Conservation (phyloP, 2,329 filamentous ascomycete genomes). For the Ustilaginoidea virens region DNA sequence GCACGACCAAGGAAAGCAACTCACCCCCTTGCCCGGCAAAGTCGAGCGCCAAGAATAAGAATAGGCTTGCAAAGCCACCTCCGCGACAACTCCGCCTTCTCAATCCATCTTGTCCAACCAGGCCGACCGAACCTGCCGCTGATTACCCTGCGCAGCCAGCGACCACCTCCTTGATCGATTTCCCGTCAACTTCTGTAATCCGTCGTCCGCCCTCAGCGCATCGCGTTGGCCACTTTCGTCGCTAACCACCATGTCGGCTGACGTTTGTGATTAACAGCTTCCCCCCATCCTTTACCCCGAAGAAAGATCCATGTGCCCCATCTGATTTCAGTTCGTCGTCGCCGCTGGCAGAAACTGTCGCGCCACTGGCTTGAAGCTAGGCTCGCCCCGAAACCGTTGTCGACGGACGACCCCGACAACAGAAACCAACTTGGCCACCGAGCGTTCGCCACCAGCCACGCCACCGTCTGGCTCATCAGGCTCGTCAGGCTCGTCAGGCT, state of each 20-base stretch:
- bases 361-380: no score
- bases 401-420: no score
- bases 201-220: constrained; percentile 1
- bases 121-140: neutral
- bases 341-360: no score
- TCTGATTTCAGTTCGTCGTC: no score
- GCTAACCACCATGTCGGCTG: constrained; percentile 4
- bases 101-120: constrained; percentile 1
- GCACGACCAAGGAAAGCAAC: no score
- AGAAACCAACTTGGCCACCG: no score
- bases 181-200: constrained; percentile 1
- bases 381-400: no score
- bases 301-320: no score
- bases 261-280: constrained; percentile 4
- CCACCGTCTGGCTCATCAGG: no score
- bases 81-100: neutral
- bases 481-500: no score
- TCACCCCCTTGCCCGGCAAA: no score
- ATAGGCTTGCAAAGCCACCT: constrained; percentile 1
- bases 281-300: neutral
- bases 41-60: neutral
- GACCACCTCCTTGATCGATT: neutral
- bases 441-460: no score
- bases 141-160: constrained; percentile 2
- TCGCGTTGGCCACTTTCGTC: constrained; percentile 1